Percentiles rank a stretch among this genome's conserved stretches.
phyloP scores from a whole-genome alignment of 169 alveolate species.

The Blepharisma undulans region DNA sequence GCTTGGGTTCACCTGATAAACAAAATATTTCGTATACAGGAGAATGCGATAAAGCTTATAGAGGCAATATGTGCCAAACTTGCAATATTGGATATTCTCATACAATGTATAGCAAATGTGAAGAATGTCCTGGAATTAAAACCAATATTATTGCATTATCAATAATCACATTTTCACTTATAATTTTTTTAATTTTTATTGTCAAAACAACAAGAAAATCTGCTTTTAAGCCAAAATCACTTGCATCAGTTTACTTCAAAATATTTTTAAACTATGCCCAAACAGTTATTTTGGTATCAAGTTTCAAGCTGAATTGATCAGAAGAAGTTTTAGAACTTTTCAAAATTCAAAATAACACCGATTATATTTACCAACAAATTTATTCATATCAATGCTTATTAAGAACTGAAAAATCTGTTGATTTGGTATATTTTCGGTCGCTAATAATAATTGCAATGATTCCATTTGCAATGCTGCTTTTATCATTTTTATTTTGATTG shows the following conservation, averaged over 20 bases:
- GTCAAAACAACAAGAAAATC: conserved; percentile 24
- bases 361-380: too few species aligned
- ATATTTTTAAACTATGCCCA: conserved; percentile 27
- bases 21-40: background rate
- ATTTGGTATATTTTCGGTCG: too few species aligned
- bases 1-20: background rate
- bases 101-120: background rate
- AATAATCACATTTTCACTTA: background rate
- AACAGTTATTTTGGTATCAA: too few species aligned
- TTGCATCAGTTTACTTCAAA: conserved; percentile 14
- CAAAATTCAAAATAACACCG: too few species aligned
- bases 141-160: too few species aligned
- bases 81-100: background rate
- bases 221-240: background rate
- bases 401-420: too few species aligned
- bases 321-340: too few species aligned
- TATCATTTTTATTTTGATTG: too few species aligned
- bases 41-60: background rate
- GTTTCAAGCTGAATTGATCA: too few species aligned
- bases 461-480: too few species aligned
- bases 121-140: background rate
- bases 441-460: too few species aligned
- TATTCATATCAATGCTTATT: too few species aligned
- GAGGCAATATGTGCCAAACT: background rate
- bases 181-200: background rate